phyloP scores from a whole-genome alignment of 2,329 filamentous ascomycete species.

The Sarocladium brachiariae region DNA sequence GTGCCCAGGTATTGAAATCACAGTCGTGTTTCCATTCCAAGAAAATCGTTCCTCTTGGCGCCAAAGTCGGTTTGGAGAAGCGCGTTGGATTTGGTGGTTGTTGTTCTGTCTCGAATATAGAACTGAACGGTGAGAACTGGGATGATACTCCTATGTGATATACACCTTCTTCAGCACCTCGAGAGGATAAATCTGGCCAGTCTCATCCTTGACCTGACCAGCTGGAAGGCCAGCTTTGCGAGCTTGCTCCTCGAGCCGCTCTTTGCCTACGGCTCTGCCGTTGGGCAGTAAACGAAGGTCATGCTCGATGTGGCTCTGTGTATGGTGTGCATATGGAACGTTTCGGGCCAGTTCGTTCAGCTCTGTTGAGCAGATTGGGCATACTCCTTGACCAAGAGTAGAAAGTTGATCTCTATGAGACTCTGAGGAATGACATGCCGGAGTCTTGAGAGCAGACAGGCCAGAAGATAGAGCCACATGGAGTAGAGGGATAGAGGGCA shows the following conservation, averaged over 20 bases:
- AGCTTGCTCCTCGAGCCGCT: conserved; percentile 67
- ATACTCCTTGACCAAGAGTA: conserved; percentile 65
- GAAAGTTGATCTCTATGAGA: conserved; percentile 29
- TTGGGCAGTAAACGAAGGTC: conserved; percentile 86
- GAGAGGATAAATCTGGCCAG: conserved; percentile 42
- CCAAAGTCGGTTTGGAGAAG: too few species aligned
- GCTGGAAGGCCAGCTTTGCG: conserved; percentile 66
- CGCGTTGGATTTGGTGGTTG: neutral
- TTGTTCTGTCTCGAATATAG: neutral
- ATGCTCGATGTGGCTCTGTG: conserved; percentile 83
- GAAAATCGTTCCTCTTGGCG: too few species aligned
- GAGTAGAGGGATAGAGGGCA: conserved; percentile 76
- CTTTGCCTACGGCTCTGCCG: conserved; percentile 73
- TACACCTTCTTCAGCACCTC: conserved; percentile 77
- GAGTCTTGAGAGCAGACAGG: conserved; percentile 91
- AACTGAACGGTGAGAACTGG: neutral
- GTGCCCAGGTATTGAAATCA: too few species aligned
- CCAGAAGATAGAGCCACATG: conserved; percentile 88
- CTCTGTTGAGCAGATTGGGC: conserved; percentile 93
- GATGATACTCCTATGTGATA: conserved; percentile 58
- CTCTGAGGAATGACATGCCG: conserved; percentile 72
- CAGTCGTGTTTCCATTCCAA: too few species aligned
- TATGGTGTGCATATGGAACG: conserved; percentile 92
- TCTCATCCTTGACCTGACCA: conserved; percentile 61
- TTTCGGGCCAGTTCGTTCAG: conserved; percentile 83